Evolutionary conservation across 139 green algal species (phyloP).

Genomic region (Asterochloris sp.): DNA sequence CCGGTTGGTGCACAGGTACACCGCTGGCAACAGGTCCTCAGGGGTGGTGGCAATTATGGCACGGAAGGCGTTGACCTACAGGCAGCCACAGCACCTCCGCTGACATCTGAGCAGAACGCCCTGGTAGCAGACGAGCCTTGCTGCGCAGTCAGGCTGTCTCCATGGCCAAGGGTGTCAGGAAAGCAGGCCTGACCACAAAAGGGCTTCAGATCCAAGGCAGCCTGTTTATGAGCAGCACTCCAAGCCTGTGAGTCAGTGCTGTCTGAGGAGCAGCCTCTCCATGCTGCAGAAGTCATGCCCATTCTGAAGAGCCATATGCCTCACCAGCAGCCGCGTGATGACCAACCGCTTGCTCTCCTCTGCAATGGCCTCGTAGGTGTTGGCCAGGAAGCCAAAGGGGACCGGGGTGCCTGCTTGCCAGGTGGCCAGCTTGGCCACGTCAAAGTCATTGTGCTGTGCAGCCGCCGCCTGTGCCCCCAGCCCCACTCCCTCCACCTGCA

Average conservation of each 20-base stretch:
- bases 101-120: too few species aligned
- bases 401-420: constrained; percentile 68
- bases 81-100: too few species aligned
- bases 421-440: constrained; percentile 39
- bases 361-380: constrained; percentile 72
- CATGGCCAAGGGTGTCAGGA: too few species aligned
- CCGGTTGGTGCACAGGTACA: constrained; percentile 92
- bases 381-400: constrained; percentile 75
- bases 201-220: too few species aligned
- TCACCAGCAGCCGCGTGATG: constrained; percentile 66
- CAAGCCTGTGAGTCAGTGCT: too few species aligned
- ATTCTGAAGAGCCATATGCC: too few species aligned
- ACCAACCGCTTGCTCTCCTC: constrained; percentile 58
- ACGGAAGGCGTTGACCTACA: constrained; percentile 60
- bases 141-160: too few species aligned
- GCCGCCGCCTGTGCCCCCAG: constrained; percentile 55
- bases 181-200: too few species aligned
- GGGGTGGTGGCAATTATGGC: constrained; percentile 74
- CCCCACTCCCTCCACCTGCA: constrained; percentile 68
- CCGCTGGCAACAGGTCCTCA: constrained; percentile 76
- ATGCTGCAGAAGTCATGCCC: too few species aligned
- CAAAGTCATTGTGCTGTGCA: constrained; percentile 36
- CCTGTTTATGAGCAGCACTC: too few species aligned
- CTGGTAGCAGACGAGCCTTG: too few species aligned
- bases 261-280: too few species aligned